These are phyloP conservation scores for Kwoniella dendrophila DNA, from an alignment of 768 basidiomycete genomes.

Conservation along the genomic window DNA sequence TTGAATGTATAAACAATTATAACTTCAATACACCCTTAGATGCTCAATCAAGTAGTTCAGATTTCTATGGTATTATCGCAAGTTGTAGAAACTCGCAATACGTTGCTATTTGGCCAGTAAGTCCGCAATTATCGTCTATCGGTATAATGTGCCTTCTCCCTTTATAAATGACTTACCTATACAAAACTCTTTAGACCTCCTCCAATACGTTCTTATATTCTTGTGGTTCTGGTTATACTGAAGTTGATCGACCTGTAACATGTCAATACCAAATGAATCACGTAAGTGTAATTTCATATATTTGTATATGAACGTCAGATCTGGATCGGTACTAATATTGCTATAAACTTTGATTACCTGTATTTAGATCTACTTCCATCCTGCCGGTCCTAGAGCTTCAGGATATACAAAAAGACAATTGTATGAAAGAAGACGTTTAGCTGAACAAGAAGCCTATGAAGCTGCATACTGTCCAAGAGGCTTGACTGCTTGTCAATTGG, in stretches of 20 bases:
- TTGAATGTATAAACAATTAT: not conserved
- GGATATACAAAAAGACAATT: not conserved
- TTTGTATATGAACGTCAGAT: not conserved
- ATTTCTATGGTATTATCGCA: not conserved
- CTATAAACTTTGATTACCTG: not conserved
- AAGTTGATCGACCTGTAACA: not conserved
- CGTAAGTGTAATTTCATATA: not conserved
- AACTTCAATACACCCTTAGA: not conserved
- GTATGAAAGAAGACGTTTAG: not conserved
- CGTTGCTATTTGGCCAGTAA: not conserved
- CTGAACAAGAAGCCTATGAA: not conserved
- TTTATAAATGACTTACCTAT: not conserved
- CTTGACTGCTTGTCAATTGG: conserved; percentile 6
- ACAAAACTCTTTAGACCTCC: not conserved
- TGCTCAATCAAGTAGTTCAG: not conserved
- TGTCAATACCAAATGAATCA: conserved; percentile 5
- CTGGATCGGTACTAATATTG: not conserved
- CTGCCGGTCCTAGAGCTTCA: not conserved
- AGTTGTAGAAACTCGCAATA: not conserved
- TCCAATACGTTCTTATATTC: not conserved
- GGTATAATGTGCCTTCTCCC: not conserved
- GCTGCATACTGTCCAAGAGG: conserved; percentile 1
- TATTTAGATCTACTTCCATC: conserved; percentile 2
- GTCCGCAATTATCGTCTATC: not conserved
- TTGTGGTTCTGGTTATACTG: not conserved